These are phyloP conservation scores for Pezicula radicicola DNA, from an alignment of 2,329 filamentous ascomycete genomes.

Conservation along the genomic window DNA sequence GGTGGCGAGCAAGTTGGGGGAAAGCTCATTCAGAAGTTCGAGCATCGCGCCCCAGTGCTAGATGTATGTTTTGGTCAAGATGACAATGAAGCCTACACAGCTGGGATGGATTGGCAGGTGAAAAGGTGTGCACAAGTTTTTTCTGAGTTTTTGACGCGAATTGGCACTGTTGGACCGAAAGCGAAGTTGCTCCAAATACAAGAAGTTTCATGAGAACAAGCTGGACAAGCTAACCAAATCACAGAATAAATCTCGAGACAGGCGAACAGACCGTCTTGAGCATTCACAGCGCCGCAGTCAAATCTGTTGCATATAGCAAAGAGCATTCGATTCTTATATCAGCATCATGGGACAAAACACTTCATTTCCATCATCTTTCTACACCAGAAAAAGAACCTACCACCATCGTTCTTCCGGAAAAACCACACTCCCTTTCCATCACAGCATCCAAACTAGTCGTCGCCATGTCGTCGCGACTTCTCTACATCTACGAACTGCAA, in stretches of 20 bases:
- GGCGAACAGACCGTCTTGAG: conserved; percentile 73
- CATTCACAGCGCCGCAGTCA: conserved; percentile 76
- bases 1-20: conserved; percentile 49
- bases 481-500: conserved; percentile 89
- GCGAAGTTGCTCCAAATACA: background rate
- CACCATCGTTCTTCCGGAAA: conserved; percentile 71
- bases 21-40: conserved; percentile 68
- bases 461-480: conserved; percentile 89
- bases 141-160: background rate
- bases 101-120: conserved; percentile 84
- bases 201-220: background rate
- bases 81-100: conserved; percentile 81
- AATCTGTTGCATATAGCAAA: conserved; percentile 77
- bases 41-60: conserved; percentile 81
- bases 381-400: conserved; percentile 52
- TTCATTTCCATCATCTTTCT: conserved; percentile 75
- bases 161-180: background rate
- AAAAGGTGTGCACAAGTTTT: conserved; percentile 50
- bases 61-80: conserved; percentile 87
- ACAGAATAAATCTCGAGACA: conserved; percentile 66
- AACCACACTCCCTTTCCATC: conserved; percentile 83
- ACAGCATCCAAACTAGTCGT: conserved; percentile 82
- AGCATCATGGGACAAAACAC: conserved; percentile 87
- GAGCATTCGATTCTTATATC: conserved; percentile 78
- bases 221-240: conserved; percentile 2